These are phyloP conservation scores for Marasmius fiardii DNA, from an alignment of 1,284 basidiomycete genomes.

Conservation along the genomic window DNA sequence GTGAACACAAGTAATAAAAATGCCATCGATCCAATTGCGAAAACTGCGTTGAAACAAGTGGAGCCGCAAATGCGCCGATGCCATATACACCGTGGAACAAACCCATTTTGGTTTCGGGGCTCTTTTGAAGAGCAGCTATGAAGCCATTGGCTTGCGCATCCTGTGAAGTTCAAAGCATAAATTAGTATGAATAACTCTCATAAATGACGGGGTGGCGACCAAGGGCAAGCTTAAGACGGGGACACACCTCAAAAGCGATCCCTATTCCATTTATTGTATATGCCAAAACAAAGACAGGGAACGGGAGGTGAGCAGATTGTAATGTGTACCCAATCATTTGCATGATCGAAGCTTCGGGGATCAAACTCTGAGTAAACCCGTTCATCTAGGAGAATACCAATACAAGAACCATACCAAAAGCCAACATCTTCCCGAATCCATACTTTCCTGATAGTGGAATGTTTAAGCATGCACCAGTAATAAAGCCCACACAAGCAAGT, in stretches of 20 bases:
- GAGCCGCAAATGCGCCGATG: slow-evolving; percentile 62
- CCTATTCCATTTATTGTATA: slow-evolving; percentile 64
- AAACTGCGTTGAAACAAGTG: slow-evolving; percentile 69
- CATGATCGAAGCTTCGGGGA: neutral
- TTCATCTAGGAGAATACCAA: too few species aligned
- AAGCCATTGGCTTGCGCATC: slow-evolving; percentile 47
- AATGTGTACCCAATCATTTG: slow-evolving; percentile 33
- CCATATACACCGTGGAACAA: slow-evolving; percentile 47
- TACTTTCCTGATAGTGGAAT: slow-evolving; percentile 37
- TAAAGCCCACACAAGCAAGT: slow-evolving; percentile 33
- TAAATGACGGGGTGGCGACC: too few species aligned
- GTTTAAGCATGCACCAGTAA: slow-evolving; percentile 35
- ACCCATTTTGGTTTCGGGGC: slow-evolving; percentile 39
- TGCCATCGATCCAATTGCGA: slow-evolving; percentile 48
- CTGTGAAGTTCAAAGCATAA: too few species aligned
- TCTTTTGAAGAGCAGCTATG: slow-evolving; percentile 31
- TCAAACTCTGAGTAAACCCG: too few species aligned
- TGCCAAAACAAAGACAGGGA: slow-evolving; percentile 60
- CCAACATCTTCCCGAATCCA: slow-evolving; percentile 46
- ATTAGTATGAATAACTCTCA: too few species aligned
- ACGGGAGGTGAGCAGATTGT: slow-evolving; percentile 59
- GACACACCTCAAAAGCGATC: slow-evolving; percentile 45
- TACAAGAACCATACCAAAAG: too few species aligned
- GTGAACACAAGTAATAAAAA: slow-evolving; percentile 60
- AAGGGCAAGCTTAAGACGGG: too few species aligned